Percentiles rank a stretch among this genome's conserved stretches.
These are phyloP conservation scores for Sambucus nigra DNA, from an alignment of 129 eudicot species.

Conservation along the genomic window DNA sequence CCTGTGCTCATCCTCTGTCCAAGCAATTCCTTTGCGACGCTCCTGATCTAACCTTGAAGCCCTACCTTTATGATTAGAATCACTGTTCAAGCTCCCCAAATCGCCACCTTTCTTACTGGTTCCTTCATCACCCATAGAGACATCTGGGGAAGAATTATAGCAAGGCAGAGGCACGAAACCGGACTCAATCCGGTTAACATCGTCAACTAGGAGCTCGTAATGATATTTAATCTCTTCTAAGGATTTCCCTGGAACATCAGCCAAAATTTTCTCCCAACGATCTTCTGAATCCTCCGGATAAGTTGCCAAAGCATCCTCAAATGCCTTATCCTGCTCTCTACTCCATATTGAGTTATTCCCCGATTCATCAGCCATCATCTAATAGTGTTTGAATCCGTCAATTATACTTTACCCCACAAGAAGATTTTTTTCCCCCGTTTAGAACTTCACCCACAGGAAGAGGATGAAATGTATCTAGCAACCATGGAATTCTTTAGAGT, in stretches of 20 bases:
- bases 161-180: slow-evolving; percentile 68
- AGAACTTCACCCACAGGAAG: slow-evolving; percentile 8
- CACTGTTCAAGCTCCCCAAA: slow-evolving; percentile 27
- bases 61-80: slow-evolving; percentile 55
- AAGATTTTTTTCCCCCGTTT: too few species aligned
- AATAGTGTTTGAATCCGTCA: slow-evolving; percentile 8
- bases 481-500: neutral
- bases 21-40: slow-evolving; percentile 88
- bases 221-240: slow-evolving; percentile 66
- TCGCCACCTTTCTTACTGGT: slow-evolving; percentile 51
- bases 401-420: too few species aligned
- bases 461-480: neutral
- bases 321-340: slow-evolving; percentile 70
- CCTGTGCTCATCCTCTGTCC: slow-evolving; percentile 99
- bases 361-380: slow-evolving; percentile 15
- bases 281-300: slow-evolving; percentile 51
- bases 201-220: slow-evolving; percentile 70
- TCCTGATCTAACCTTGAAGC: slow-evolving; percentile 74
- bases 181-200: slow-evolving; percentile 57
- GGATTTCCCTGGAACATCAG: slow-evolving; percentile 64
- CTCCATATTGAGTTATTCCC: slow-evolving; percentile 46
- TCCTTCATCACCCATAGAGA: slow-evolving; percentile 41
- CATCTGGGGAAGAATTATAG: slow-evolving; percentile 54
- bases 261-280: slow-evolving; percentile 81
- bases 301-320: slow-evolving; percentile 67